Evolutionary conservation across 768 basidiomycete species (phyloP), one percentile per base, ranked within the genome.

Genomic region (Xerocomellus intermedius): DNA sequence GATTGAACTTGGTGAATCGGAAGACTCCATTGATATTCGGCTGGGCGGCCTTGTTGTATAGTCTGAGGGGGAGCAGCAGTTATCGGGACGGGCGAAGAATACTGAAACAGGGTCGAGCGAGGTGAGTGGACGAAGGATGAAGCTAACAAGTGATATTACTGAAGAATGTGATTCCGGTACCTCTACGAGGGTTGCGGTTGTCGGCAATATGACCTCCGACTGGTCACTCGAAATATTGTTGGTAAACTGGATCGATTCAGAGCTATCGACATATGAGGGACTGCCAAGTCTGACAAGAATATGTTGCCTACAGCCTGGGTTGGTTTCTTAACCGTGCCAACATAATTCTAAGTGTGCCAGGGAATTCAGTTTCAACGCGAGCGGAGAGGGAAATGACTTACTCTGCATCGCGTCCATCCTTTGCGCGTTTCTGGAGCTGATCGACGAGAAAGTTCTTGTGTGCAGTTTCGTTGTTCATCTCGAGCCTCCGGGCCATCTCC

Each of bases 341-440:
- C 57, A 58, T 57, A 22, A 61, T 51, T 48, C 69, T 71, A 32
- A 43, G 19, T 17, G 32, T n/a, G 33, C 46, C 49, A 51, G 48
- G 13, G 17, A 39, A 50, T 45, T 56, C 24, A 53, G 39, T 32
- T 22, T 41, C 32, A 47, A 44, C 22, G 22, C 33, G n/a, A n/a
- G 19, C 7, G 10, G 8, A n/a, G 21, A 45, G 17, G 24, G 26
- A 8, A n/a, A 50, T 4, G 19, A 66, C 75, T 56, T 53, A 76
- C 81, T 74, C 71, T 37, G 82, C 82, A 50, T 76, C 67, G 19
- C 75, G 71, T 2, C 82, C 83, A 19, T 76, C 76, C 37, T 69
- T 65, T 8, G 77, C 66, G 60, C 69, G 69, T 56, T 65, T 62
- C 56, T 70, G 52, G 24, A 79, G 64, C 45, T 78, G 69, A 50